Base-by-base conservation (phyloP, 169 alveolate species). In the Plasmodium cynomolgi region DNA sequence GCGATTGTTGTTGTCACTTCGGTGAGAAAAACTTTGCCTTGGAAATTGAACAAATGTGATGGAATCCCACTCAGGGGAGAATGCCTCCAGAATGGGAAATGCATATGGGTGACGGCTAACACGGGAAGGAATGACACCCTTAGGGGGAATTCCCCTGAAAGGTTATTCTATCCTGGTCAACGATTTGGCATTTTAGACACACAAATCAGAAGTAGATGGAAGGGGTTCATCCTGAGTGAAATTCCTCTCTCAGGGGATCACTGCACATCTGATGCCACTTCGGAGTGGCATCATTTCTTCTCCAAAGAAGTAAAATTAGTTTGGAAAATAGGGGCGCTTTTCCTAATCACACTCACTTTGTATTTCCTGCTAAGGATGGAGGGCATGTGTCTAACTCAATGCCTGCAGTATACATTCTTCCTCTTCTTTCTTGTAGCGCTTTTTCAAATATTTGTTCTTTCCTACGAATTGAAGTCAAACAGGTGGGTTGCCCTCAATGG, bases 341-440 rank as follows among this genome's bases (percentile, higher is more conserved):
- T 62, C 34, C 20, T 81, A 33, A 81, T 91, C 15, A 81, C 75
- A 72, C 56, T 82, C 34, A 7, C 83, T 8, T 68, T 91, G 56
- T 91, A 71, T 81, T 15, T 91, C 58, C 58, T 91, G 56, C 75
- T 91, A 31, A 68, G 58, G 62, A 31, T 91, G 39, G 95, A 91
- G 73, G 92, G 47, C 1, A 91, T 91, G 95, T 47, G 79, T 11
- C 58, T 81, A 34, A 23, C 56, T 17, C 84, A 91, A 15, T 33
- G 58, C 31, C 56, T 91, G 58, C 84, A 54, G n/a, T 91, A 91
- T 77, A 44, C 84, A 4, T 73, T 91, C 26, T 91, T 83, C 37
- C 41, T 91, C 26, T 47, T 71, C 56, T 58, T 88, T 13, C 29
- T 68, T 13, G 54, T 56, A 37, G 17, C 33, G 44, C 20, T 80